phyloP scores from a whole-genome alignment of 1,139 yeast species.

The Geotrichum macrosporum region DNA sequence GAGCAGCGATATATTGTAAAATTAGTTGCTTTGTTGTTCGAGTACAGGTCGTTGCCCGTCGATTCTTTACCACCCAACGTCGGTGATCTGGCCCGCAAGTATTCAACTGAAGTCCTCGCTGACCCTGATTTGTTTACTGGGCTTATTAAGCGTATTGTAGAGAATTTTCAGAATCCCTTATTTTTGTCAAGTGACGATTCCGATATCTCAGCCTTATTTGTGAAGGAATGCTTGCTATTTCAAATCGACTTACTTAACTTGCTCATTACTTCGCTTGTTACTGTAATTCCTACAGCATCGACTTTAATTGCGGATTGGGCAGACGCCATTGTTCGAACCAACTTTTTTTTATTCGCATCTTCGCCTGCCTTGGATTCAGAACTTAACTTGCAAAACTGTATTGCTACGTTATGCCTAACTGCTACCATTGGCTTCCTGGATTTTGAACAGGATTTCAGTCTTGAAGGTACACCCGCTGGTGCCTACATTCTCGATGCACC shows the following conservation, averaged over 20 bases:
- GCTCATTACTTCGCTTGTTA: slow-evolving; percentile 22
- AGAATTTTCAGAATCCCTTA: slow-evolving; percentile 21
- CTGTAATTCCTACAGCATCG: slow-evolving; percentile 32
- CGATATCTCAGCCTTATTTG: slow-evolving; percentile 18
- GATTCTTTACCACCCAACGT: slow-evolving; percentile 7
- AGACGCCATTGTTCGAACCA: slow-evolving; percentile 44
- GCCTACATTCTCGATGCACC: slow-evolving; percentile 46
- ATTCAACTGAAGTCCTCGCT: slow-evolving; percentile 30
- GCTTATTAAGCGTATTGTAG: slow-evolving; percentile 22
- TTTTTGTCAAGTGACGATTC: slow-evolving; percentile 22
- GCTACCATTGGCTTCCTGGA: slow-evolving; percentile 35
- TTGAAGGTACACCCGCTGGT: slow-evolving; percentile 26
- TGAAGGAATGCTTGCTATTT: slow-evolving; percentile 19
- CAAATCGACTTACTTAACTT: not conserved
- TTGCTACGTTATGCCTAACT: slow-evolving; percentile 28
- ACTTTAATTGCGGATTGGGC: slow-evolving; percentile 53
- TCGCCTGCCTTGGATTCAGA: slow-evolving; percentile 9
- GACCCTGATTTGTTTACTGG: slow-evolving; percentile 26
- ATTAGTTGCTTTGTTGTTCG: slow-evolving; percentile 24
- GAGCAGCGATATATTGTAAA: slow-evolving; percentile 29
- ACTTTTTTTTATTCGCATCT: slow-evolving; percentile 41
- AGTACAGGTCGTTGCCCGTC: slow-evolving; percentile 16
- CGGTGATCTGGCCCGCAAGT: slow-evolving; percentile 17
- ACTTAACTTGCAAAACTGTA: slow-evolving; percentile 11
- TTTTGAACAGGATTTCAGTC: slow-evolving; percentile 33